phyloP scores from a whole-genome alignment of 2,329 filamentous ascomycete genomes.

The Piedraia hortae region DNA sequence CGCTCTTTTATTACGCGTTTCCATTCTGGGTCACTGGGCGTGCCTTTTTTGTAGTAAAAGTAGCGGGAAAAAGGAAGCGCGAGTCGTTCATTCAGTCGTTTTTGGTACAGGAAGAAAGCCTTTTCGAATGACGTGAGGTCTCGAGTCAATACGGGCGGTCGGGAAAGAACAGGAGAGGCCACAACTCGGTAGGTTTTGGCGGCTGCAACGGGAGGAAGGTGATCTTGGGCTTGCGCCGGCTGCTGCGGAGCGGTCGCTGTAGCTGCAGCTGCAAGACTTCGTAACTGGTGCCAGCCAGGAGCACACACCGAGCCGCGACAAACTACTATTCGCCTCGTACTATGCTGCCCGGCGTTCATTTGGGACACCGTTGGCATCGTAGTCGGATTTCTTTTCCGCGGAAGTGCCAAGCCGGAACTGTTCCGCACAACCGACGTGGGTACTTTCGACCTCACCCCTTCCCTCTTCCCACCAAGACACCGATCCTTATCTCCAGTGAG shows the following conservation, averaged over 20 bases:
- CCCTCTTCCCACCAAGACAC: conserved; percentile 29
- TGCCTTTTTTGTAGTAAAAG: conserved; percentile 88
- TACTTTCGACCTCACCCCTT: conserved; percentile 4
- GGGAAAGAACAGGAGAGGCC: conserved; percentile 58
- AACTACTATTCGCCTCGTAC: conserved; percentile 17
- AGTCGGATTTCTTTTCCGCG: conserved; percentile 4
- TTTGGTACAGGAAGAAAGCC: conserved; percentile 89
- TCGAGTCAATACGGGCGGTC: conserved; percentile 65
- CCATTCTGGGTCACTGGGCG: conserved; percentile 65
- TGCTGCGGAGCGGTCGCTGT: conserved; percentile 9
- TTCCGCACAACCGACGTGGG: conserved; percentile 2
- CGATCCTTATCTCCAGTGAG: conserved; percentile 80
- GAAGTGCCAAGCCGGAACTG: conserved; percentile 3
- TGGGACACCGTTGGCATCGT: conserved; percentile 3
- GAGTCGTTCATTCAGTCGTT: conserved; percentile 79
- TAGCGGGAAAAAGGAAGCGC: conserved; percentile 64
- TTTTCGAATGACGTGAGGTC: conserved; percentile 69
- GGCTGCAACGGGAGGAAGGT: conserved; percentile 14
- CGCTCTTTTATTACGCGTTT: conserved; percentile 59
- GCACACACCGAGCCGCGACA: conserved; percentile 18
- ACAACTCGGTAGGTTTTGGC: conserved; percentile 18
- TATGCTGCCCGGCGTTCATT: too few relatives aligned
- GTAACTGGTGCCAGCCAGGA: conserved; percentile 18
- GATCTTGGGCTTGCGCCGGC: neutral
- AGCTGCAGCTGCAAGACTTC: conserved; percentile 11